Evolutionary conservation across 805 yeast species (phyloP), one percentile per base, ranked within the genome.

Genomic region (Danielia oregonensis): DNA sequence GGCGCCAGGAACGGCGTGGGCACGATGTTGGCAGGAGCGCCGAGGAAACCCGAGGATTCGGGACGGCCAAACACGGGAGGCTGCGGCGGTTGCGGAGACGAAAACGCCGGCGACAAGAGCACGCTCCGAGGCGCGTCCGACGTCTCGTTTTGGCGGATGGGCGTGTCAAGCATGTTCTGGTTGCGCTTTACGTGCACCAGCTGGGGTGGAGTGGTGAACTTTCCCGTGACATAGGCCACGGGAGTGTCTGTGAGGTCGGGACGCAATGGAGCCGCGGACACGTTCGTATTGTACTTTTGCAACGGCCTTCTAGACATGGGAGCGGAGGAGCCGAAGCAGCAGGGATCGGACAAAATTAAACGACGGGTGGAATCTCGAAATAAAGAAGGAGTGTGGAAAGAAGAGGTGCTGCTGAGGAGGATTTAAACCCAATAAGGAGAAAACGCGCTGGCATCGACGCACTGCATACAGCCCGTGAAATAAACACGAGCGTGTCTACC

Each of bases 51-150:
- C 17, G 26, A 15, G 27, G 29, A 12, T 39, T 33, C 21, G 22
- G 24, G 33, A 13, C 24, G 33, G 5, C 16, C 38, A 30, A 43
- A 43, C 16, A 28, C 29, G 10, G 38, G 44, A 19, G 35, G 39
- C 19, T 17, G 37, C 4, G 42, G 49, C 29, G 48, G 57, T 30
- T 67, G 74, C 5, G 80, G 81, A 10, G 78, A 72, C 6, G 78
- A 73, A 41, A 69, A 65, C 66, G 69, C 69, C 2, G 72, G 72
- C 9, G 69, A 63, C 29, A 66, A 48, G 8, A 62, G 57, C 39
- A 16, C 55, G 32, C 29, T 37, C 32, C 34, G 46, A 24, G 35
- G 26, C 15, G 33, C 28, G n/a, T n/a, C n/a, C n/a, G n/a, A n/a
- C 14, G 26, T 16, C 7, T 41, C 40, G 19, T 36, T 18, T 28